Evolutionary conservation across 176 grass and related monocot species (phyloP).

Genomic region (Musa acuminata): DNA sequence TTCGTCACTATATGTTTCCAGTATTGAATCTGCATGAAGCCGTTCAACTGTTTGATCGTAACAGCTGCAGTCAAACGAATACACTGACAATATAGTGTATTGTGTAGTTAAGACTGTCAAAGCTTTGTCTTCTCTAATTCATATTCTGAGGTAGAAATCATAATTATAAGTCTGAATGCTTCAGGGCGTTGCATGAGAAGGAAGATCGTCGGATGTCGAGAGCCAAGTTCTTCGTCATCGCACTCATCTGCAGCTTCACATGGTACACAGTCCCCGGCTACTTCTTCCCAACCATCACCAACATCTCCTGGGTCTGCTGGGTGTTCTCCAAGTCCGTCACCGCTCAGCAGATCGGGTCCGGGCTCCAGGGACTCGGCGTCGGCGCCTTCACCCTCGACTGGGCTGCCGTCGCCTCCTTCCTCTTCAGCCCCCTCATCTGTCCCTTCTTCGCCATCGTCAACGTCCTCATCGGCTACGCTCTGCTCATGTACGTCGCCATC

Average conservation of each 20-base stretch:
- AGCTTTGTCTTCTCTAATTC: too few species aligned
- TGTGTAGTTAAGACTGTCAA: too few species aligned
- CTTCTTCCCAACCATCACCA: slow-evolving; percentile 49
- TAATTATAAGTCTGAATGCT: background rate
- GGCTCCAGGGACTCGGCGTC: slow-evolving; percentile 56
- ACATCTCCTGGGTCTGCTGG: slow-evolving; percentile 95
- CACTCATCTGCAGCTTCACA: slow-evolving; percentile 59
- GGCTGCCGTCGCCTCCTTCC: slow-evolving; percentile 52
- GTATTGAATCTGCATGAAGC: too few species aligned
- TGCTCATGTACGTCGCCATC: slow-evolving; percentile 50
- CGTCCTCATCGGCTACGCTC: slow-evolving; percentile 44
- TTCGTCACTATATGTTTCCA: too few species aligned
- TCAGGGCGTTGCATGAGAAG: slow-evolving; percentile 83
- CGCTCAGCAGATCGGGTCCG: slow-evolving; percentile 76
- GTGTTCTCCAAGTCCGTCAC: slow-evolving; percentile 57
- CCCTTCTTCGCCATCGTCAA: slow-evolving; percentile 83
- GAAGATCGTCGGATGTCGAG: slow-evolving; percentile 49
- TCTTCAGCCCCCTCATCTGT: slow-evolving; percentile 54
- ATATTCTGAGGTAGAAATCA: too few species aligned
- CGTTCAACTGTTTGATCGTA: too few species aligned
- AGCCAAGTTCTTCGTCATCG: slow-evolving; percentile 81
- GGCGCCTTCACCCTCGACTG: slow-evolving; percentile 80
- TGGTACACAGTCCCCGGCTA: slow-evolving; percentile 78
- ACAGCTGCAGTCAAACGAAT: too few species aligned
- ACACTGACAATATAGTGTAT: too few species aligned